Evolutionary conservation across 306 rosid species (phyloP).

Genomic region (Parietaria judaica): DNA sequence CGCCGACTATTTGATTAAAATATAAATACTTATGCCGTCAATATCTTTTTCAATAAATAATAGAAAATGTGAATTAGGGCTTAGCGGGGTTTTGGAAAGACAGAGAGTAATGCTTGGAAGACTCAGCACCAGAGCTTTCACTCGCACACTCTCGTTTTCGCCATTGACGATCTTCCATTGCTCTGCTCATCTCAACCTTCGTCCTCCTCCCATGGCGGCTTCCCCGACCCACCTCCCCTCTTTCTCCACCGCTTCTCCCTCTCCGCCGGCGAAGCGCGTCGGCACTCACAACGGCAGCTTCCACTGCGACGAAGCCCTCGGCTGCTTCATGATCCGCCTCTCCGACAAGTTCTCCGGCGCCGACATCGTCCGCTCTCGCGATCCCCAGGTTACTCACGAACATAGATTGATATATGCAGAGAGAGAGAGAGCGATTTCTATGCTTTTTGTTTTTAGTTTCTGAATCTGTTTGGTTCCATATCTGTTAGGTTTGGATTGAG

Average conservation of each 20-base stretch:
- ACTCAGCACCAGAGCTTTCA: constrained; percentile 11
- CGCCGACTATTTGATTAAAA: too few species aligned
- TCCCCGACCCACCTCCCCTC: constrained; percentile 6
- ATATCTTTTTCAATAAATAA: too few species aligned
- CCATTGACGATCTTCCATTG: not conserved
- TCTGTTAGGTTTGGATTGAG: not conserved
- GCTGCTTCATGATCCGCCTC: constrained; percentile 98
- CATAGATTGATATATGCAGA: too few species aligned
- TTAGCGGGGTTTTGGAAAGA: not conserved
- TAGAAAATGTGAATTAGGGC: too few species aligned
- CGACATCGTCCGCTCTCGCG: constrained; percentile 77
- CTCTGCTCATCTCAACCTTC: not conserved
- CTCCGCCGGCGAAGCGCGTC: constrained; percentile 45
- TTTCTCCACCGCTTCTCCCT: constrained; percentile 16
- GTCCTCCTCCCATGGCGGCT: constrained; percentile 2
- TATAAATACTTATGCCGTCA: too few species aligned
- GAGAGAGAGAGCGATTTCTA: too few species aligned
- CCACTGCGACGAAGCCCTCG: constrained; percentile 98
- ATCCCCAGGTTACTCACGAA: constrained; percentile 45
- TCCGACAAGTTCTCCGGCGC: constrained; percentile 61
- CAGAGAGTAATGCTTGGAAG: constrained; percentile 16
- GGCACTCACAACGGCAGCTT: constrained; percentile 97
- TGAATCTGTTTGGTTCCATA: not conserved
- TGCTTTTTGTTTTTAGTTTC: not conserved
- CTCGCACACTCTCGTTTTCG: not conserved